These are phyloP conservation scores for Yamadazyma sp. DNA, from an alignment of 1,139 yeast species.

Conservation along the genomic window DNA sequence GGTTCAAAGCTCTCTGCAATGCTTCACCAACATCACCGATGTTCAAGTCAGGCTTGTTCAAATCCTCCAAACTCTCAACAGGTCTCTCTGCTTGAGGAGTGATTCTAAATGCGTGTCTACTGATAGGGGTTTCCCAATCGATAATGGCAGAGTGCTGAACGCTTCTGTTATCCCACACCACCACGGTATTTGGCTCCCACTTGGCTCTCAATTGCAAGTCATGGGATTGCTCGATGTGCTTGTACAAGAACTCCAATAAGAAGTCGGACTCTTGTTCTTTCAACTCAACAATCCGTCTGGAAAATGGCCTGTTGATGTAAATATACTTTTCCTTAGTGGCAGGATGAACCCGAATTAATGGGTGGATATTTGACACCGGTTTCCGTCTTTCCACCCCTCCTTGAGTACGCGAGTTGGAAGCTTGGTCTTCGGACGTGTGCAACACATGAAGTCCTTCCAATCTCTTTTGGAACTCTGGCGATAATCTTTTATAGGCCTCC, in stretches of 20 bases:
- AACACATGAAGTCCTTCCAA: conserved; percentile 56
- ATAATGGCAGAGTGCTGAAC: conserved; percentile 62
- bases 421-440: conserved; percentile 73
- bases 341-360: conserved; percentile 68
- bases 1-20: conserved; percentile 21
- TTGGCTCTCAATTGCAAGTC: conserved; percentile 42
- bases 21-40: conserved; percentile 42
- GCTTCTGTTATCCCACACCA: conserved; percentile 71
- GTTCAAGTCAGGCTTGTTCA: conserved; percentile 22
- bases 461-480: conserved; percentile 57
- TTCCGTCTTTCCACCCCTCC: conserved; percentile 67
- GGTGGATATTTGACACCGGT: conserved; percentile 61
- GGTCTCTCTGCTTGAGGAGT: conserved; percentile 63
- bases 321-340: conserved; percentile 62
- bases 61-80: conserved; percentile 34
- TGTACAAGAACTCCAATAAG: conserved; percentile 52
- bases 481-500: conserved; percentile 63
- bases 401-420: conserved; percentile 47
- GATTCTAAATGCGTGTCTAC: conserved; percentile 69
- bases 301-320: conserved; percentile 60
- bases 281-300: conserved; percentile 61
- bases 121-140: conserved; percentile 55
- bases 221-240: conserved; percentile 45
- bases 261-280: conserved; percentile 63
- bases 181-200: conserved; percentile 55